Conservation (phyloP, 768 basidiomycete species). For the Flagelloscypha sp. region DNA sequence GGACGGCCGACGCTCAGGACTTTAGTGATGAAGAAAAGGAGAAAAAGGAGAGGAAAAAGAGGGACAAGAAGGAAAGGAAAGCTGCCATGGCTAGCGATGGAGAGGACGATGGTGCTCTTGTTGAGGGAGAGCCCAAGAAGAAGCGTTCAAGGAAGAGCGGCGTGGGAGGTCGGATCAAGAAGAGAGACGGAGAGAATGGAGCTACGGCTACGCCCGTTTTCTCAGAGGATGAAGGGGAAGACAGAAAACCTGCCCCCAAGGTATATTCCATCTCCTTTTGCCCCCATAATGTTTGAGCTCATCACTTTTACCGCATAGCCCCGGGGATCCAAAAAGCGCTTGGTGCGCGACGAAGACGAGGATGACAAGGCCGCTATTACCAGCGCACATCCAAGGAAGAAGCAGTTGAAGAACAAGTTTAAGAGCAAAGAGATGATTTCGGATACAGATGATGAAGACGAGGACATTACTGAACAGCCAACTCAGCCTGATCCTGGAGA, state of each 20-base stretch:
- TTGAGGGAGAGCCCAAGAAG: conserved; percentile 57
- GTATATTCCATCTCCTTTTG: conserved; percentile 21
- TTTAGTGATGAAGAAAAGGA: conserved; percentile 79
- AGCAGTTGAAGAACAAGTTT: conserved; percentile 53
- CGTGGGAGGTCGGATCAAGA: conserved; percentile 35
- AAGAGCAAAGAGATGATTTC: conserved; percentile 86
- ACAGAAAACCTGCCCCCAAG: conserved; percentile 62
- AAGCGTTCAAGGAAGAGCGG: conserved; percentile 59
- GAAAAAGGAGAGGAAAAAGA: conserved; percentile 54
- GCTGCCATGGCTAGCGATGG: conserved; percentile 44
- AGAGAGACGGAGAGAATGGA: conserved; percentile 35
- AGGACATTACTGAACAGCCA: too few relatives aligned
- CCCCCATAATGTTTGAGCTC: neutral
- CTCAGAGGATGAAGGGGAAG: conserved; percentile 34
- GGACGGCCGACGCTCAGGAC: conserved; percentile 59
- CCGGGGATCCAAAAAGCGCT: conserved; percentile 58
- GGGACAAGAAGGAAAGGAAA: conserved; percentile 56
- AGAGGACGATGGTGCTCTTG: conserved; percentile 44
- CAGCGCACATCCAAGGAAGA: conserved; percentile 65
- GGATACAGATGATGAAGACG: conserved; percentile 86
- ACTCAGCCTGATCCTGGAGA: too few relatives aligned
- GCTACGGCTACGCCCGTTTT: conserved; percentile 20
- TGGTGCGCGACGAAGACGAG: conserved; percentile 71
- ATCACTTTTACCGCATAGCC: neutral
- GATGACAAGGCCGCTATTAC: conserved; percentile 57